Percentiles rank a stretch among this genome's conserved stretches.
Evolutionary conservation across 805 yeast genomes (phyloP).

Genomic region (Cyberlindnera mycetangii): DNA sequence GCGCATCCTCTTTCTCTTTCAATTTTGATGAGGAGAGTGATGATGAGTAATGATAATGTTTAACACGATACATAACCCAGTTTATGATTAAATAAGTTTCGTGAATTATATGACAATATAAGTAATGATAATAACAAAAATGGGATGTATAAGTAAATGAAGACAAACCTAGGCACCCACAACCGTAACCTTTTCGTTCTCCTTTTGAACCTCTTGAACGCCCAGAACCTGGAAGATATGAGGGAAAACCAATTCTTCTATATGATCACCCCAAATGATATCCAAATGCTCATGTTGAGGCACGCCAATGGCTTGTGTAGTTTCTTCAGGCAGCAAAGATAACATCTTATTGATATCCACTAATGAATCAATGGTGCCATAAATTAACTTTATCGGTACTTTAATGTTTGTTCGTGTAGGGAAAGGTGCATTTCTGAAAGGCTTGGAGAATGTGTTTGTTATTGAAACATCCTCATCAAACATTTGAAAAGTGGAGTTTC

Average conservation of each 20-base stretch:
- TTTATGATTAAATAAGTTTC: no score
- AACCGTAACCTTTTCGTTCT: conserved; percentile 12
- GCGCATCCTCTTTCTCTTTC: conserved; percentile 20
- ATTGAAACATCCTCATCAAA: conserved; percentile 61
- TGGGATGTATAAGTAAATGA: background rate
- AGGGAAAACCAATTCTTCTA: conserved; percentile 43
- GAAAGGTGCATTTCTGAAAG: conserved; percentile 34
- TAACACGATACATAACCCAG: no score
- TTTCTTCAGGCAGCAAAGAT: conserved; percentile 55
- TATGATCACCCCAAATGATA: conserved; percentile 81
- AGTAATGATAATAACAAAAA: background rate
- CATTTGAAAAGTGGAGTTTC: conserved; percentile 79
- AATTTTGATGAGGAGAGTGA: conserved; percentile 26
- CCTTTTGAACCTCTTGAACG: background rate
- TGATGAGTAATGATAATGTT: conserved; percentile 18
- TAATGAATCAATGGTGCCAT: conserved; percentile 77
- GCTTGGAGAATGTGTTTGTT: conserved; percentile 34
- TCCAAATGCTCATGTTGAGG: conserved; percentile 85
- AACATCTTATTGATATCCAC: conserved; percentile 83
- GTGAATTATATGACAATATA: no score
- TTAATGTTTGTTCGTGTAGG: conserved; percentile 65
- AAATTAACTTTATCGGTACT: conserved; percentile 73
- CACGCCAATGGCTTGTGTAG: conserved; percentile 53
- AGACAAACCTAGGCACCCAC: background rate
- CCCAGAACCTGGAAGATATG: conserved; percentile 37